A percentile compares a stretch with the other conserved stretches of the same genome.
Conservation (phyloP, 2,329 filamentous ascomycete genomes). For the Coniochaeta sp. region DNA sequence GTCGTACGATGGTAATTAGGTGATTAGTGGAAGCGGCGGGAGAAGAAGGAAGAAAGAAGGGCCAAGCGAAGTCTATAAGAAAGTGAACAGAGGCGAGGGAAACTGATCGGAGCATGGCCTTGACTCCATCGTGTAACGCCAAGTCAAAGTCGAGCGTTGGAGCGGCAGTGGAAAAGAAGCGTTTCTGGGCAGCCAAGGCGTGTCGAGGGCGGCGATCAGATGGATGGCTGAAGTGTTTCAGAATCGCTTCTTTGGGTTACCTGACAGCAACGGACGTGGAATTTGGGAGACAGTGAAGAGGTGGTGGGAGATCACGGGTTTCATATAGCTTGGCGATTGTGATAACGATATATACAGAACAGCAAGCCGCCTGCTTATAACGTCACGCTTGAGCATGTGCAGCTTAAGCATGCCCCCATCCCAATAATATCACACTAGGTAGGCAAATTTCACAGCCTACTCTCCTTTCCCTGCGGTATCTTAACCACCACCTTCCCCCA, state of each 20-base stretch:
- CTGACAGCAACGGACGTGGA: not conserved
- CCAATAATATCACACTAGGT: no score
- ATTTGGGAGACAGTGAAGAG: not conserved
- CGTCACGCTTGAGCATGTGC: not conserved
- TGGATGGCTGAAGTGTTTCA: not conserved
- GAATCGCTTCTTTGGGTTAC: not conserved
- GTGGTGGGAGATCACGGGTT: not conserved
- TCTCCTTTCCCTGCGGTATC: constrained; percentile 63
- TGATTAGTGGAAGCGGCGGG: not conserved
- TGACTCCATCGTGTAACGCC: not conserved
- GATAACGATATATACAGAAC: not conserved
- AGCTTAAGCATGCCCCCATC: no score
- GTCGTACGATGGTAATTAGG: not conserved
- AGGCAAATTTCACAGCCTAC: constrained; percentile 44
- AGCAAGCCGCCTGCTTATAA: not conserved
- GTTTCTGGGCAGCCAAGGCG: not conserved
- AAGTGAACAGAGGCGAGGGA: not conserved
- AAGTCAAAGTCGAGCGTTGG: not conserved
- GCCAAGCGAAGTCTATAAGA: not conserved
- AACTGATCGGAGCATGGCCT: not conserved
- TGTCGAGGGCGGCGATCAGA: constrained; percentile 1
- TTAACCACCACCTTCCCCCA: constrained; percentile 97
- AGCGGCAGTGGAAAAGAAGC: not conserved
- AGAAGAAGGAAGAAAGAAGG: not conserved
- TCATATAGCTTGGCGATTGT: not conserved